phyloP scores from a whole-genome alignment of 1,139 yeast species.

The Debaryomyces singareniensis region DNA sequence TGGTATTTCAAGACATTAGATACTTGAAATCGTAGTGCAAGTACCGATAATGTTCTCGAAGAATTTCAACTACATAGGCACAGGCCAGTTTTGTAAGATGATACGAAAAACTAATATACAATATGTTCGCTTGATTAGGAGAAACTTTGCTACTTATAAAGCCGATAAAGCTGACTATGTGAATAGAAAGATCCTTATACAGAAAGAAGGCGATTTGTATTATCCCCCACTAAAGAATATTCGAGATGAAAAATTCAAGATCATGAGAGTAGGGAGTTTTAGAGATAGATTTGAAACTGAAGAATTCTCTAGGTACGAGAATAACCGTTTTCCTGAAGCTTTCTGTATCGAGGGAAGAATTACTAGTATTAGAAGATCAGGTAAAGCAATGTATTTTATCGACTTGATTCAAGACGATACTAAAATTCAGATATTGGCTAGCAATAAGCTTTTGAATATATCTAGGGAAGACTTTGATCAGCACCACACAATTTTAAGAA shows the following conservation, averaged over 20 bases:
- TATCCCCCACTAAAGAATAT: conserved; percentile 16
- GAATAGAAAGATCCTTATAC: conserved; percentile 5
- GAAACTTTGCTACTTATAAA: conserved; percentile 2
- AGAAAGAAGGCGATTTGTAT: conserved; percentile 5
- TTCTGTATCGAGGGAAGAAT: conserved; percentile 50
- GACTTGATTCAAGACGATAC: conserved; percentile 57
- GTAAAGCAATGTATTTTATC: conserved; percentile 60
- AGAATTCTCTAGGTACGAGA: conserved; percentile 13
- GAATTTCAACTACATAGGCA: too few relatives aligned
- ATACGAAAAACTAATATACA: not conserved
- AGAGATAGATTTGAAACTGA: conserved; percentile 11
- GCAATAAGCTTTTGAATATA: conserved; percentile 41
- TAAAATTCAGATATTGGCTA: conserved; percentile 56
- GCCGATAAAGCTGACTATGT: conserved; percentile 4
- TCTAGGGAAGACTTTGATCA: conserved; percentile 38
- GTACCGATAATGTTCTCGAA: too few relatives aligned
- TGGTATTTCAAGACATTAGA: not conserved
- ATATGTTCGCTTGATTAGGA: not conserved
- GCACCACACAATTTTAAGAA: conserved; percentile 42
- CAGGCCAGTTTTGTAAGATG: too few relatives aligned
- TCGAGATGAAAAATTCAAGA: conserved; percentile 5
- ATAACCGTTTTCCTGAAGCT: conserved; percentile 10
- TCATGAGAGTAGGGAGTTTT: conserved; percentile 15
- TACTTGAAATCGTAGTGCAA: not conserved
- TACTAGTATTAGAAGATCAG: conserved; percentile 49